A percentile compares a stretch with the other conserved stretches of the same genome.
Conservation (phyloP, 768 basidiomycete genomes). For the Guyanaporus albipodus region DNA sequence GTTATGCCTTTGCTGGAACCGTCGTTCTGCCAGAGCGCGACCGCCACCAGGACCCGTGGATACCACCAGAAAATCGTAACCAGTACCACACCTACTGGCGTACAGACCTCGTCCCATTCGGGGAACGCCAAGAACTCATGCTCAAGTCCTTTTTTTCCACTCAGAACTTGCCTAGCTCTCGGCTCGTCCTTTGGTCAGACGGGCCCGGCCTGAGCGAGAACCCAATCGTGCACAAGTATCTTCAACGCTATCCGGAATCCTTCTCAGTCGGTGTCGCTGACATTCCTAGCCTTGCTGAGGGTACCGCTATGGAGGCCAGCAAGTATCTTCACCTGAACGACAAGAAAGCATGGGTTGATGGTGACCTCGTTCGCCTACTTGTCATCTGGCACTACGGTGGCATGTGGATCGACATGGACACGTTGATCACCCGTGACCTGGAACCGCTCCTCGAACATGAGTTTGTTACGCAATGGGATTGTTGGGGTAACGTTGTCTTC, state of each 20-base stretch:
- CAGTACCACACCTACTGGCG: conserved; percentile 96
- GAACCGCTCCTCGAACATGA: conserved; percentile 87
- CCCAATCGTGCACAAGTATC: conserved; percentile 56
- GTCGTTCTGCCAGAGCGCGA: conserved; percentile 38
- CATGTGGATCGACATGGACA: conserved; percentile 98
- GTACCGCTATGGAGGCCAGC: conserved; percentile 72
- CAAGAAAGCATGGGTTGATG: conserved; percentile 88
- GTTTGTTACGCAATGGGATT: conserved; percentile 98
- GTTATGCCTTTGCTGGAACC: conserved; percentile 88
- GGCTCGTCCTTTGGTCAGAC: conserved; percentile 92
- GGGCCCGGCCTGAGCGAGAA: conserved; percentile 62
- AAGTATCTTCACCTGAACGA: conserved; percentile 60
- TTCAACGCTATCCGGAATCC: conserved; percentile 60
- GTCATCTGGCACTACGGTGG: conserved; percentile 89
- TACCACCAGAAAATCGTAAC: conserved; percentile 43
- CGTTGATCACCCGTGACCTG: conserved; percentile 81
- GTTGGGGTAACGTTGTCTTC: conserved; percentile 64
- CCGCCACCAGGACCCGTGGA: conserved; percentile 6
- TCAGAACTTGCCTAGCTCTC: conserved; percentile 61
- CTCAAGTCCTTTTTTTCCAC: conserved; percentile 93
- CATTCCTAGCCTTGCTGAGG: conserved; percentile 60
- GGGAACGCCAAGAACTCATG: conserved; percentile 80
- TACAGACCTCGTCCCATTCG: conserved; percentile 75
- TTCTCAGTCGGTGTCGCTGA: conserved; percentile 69
- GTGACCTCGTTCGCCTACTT: conserved; percentile 84